phyloP scores from a whole-genome alignment of 1,284 basidiomycete species.

The Cystobasidium pallidum region DNA sequence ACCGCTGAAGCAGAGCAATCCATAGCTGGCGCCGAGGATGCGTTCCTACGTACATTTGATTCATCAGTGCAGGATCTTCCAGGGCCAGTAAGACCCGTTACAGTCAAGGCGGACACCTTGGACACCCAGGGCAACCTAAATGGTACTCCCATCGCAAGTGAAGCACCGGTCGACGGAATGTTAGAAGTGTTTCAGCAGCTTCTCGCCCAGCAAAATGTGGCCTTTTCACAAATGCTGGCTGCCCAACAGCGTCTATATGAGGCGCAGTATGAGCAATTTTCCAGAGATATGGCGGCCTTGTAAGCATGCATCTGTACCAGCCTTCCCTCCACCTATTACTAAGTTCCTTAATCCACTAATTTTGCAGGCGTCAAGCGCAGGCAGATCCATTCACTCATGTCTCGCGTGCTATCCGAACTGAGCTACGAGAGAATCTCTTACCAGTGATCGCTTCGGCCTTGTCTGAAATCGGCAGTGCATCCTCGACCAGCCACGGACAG shows the following conservation, averaged over 20 bases:
- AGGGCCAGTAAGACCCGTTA: neutral
- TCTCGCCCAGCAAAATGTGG: slow-evolving; percentile 15
- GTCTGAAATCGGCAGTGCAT: neutral
- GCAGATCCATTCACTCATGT: slow-evolving; percentile 4
- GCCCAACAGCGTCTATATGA: slow-evolving; percentile 26
- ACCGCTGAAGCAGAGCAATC: no score
- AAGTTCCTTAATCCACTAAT: no score
- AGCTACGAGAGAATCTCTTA: neutral
- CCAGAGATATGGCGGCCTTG: neutral
- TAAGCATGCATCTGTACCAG: neutral
- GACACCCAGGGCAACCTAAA: neutral
- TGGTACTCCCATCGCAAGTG: neutral
- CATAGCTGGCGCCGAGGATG: neutral
- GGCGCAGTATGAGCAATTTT: slow-evolving; percentile 9
- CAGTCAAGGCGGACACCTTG: neutral
- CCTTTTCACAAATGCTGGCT: slow-evolving; percentile 26
- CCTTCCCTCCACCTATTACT: no score
- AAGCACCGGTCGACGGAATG: neutral
- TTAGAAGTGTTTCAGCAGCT: slow-evolving; percentile 5
- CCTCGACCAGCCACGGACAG: neutral
- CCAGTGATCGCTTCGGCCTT: slow-evolving; percentile 1
- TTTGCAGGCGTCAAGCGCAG: neutral
- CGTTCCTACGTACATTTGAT: neutral
- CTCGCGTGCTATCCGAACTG: neutral
- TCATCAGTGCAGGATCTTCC: neutral